These are phyloP conservation scores for Podochytrium sp. DNA, from an alignment of 192 early-diverging fungal species.

Conservation along the genomic window DNA sequence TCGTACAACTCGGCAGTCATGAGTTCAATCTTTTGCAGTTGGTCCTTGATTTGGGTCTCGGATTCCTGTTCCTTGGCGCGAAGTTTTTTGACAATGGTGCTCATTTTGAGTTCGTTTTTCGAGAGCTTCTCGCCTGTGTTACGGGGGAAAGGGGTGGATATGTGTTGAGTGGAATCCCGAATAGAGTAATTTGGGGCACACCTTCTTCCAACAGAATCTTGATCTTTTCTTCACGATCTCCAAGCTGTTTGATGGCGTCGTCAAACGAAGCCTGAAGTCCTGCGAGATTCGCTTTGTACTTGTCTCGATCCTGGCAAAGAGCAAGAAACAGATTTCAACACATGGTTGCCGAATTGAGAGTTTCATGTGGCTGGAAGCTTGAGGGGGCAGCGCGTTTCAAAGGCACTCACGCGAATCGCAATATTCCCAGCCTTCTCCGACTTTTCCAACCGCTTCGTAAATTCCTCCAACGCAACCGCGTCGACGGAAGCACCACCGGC, in stretches of 20 bases:
- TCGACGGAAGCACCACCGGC: neutral
- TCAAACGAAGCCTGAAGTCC: slow-evolving; percentile 31
- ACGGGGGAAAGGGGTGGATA: neutral
- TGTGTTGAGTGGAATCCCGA: neutral
- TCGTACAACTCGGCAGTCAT: slow-evolving; percentile 23
- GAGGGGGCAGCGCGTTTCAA: neutral
- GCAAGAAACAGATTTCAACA: slow-evolving; percentile 12
- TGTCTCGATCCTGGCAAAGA: slow-evolving; percentile 7
- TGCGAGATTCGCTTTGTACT: slow-evolving; percentile 6
- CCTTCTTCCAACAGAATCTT: slow-evolving; percentile 44
- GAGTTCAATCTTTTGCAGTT: slow-evolving; percentile 32
- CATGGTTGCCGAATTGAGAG: neutral
- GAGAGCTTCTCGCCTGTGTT: slow-evolving; percentile 74
- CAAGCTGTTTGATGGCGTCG: slow-evolving; percentile 31
- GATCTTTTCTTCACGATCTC: slow-evolving; percentile 43
- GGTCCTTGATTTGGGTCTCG: slow-evolving; percentile 60
- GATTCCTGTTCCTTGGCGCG: slow-evolving; percentile 63
- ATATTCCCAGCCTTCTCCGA: slow-evolving; percentile 14
- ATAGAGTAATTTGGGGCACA: neutral
- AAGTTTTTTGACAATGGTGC: slow-evolving; percentile 75
- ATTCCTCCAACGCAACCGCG: slow-evolving; percentile 13
- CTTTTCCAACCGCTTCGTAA: slow-evolving; percentile 22
- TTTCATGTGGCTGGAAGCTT: slow-evolving; percentile 1
- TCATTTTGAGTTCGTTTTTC: slow-evolving; percentile 69
- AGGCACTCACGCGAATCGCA: slow-evolving; percentile 18